phyloP scores from a whole-genome alignment of 2,329 filamentous ascomycete genomes.

The Diaporthe aspalathi region DNA sequence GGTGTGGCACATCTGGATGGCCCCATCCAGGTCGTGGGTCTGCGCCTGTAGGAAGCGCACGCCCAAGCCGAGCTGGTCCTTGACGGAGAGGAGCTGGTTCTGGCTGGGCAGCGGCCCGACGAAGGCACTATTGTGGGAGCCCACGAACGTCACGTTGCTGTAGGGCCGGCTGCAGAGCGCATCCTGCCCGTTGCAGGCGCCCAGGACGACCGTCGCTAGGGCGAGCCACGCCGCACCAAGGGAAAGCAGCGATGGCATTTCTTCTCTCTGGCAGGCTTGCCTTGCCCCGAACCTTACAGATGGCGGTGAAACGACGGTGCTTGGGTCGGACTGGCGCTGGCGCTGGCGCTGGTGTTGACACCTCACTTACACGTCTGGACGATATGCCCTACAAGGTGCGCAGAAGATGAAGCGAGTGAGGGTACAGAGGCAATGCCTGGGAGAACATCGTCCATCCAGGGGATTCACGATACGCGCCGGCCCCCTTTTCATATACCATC shows the following conservation, averaged over 20 bases:
- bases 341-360: constrained; percentile 1
- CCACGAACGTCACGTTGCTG: constrained; percentile 70
- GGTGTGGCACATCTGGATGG: constrained; percentile 73
- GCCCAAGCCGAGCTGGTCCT: constrained; percentile 68
- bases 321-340: background rate
- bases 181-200: constrained; percentile 67
- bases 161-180: constrained; percentile 68
- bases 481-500: constrained; percentile 6
- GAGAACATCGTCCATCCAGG: background rate
- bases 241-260: constrained; percentile 18
- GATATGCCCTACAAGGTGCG: constrained; percentile 4
- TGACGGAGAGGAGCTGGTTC: constrained; percentile 71
- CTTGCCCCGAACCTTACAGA: background rate
- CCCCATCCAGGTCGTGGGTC: constrained; percentile 64
- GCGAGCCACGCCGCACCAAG: constrained; percentile 12
- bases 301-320: constrained; percentile 16
- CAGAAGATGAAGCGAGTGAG: background rate
- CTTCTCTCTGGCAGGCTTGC: background rate
- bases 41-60: constrained; percentile 74
- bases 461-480: background rate
- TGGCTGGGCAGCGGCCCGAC: constrained; percentile 64
- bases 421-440: background rate
- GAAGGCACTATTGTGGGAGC: constrained; percentile 75
- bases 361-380: constrained; percentile 12
- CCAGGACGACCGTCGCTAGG: constrained; percentile 25